Evolutionary conservation across 2,329 filamentous ascomycete species (phyloP), one percentile per base, ranked within the genome.

Genomic region (Septoria petroselini): DNA sequence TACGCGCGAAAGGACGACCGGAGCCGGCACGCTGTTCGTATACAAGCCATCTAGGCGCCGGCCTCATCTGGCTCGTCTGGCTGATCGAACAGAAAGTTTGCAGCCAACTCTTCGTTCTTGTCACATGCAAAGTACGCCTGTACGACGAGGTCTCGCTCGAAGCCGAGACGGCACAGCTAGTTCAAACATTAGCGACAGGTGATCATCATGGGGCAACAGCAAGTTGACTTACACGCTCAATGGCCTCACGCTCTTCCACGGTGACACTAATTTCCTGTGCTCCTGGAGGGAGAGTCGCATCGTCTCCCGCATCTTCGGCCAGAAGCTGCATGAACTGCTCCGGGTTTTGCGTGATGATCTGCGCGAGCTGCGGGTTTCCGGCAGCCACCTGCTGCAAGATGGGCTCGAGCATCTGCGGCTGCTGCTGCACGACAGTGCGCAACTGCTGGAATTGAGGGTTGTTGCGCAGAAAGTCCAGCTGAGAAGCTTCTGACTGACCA

Each of bases 41-140:
- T 8, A 14, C 17, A n/a, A 19, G 23, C 14, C 11, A 15, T 11
- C 44, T 35, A 48, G 27, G 44, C 50, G 18, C 50, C 29, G 45
- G 57, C 52, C 40, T 70, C 67, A 51, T 68, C 67, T 5, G 60
- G 63, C 55, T 96, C 91, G 54, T 95, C 90, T 7, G 91, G 91
- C 73, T 97, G 90, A 64, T 98, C 93, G 67, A 98, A 98, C 53
- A 98, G 78, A 72, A 96, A 97, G 73, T 98, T 98, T 58, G 93
- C 93, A 0, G 93, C 93, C 43, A 98, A 79, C 72, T 98, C 93
- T 73, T 98, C 93, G 70, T 98, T 97, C 81, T 97, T 98, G 73
- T 98, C 93, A 71, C 93, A 98, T 27, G 93, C 93, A 68, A 98
- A 98, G 74, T 97, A 98, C 19, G 93, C 93, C 73, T 98, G 91